phyloP scores from a whole-genome alignment of 208 protist genomes.

The Novymonas esmeraldas region DNA sequence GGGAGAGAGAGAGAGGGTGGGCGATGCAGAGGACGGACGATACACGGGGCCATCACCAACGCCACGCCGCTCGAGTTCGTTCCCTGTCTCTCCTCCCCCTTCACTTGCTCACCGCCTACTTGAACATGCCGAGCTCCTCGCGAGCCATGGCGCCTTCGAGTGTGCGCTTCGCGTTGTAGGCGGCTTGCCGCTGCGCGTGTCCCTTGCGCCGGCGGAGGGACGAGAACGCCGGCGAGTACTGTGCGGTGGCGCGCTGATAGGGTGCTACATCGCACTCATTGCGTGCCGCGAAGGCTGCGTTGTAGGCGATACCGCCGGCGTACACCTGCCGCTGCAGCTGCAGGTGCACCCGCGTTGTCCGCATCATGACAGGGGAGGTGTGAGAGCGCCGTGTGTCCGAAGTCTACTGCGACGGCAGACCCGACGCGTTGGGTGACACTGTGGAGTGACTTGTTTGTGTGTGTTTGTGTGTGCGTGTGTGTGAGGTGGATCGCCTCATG shows the following conservation, averaged over 20 bases:
- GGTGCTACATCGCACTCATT: conserved; percentile 44
- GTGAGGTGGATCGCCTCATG: too few relatives aligned
- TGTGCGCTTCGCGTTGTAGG: conserved; percentile 42
- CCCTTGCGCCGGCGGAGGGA: conserved; percentile 46
- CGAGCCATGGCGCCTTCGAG: conserved; percentile 35
- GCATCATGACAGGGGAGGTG: conserved; percentile 30
- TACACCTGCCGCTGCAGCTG: conserved; percentile 57
- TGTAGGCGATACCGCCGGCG: conserved; percentile 51
- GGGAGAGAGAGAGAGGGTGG: too few relatives aligned
- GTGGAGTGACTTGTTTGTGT: too few relatives aligned
- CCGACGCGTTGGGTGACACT: too few relatives aligned
- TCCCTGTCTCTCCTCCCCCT: background rate
- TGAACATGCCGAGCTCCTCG: conserved; percentile 30
- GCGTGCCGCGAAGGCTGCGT: conserved; percentile 44
- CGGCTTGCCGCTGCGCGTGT: conserved; percentile 40
- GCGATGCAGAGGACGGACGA: too few relatives aligned
- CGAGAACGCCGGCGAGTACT: conserved; percentile 58
- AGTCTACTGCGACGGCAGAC: too few relatives aligned
- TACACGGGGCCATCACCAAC: too few relatives aligned
- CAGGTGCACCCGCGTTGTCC: conserved; percentile 5
- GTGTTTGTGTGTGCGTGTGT: too few relatives aligned
- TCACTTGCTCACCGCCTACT: background rate
- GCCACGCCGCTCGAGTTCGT: too few relatives aligned
- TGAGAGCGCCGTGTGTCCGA: background rate
- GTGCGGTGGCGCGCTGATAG: conserved; percentile 45